Percentiles rank a stretch among this genome's conserved stretches.
Conservation (phyloP, 2,329 filamentous ascomycete species). For the Epichloe festucae region DNA sequence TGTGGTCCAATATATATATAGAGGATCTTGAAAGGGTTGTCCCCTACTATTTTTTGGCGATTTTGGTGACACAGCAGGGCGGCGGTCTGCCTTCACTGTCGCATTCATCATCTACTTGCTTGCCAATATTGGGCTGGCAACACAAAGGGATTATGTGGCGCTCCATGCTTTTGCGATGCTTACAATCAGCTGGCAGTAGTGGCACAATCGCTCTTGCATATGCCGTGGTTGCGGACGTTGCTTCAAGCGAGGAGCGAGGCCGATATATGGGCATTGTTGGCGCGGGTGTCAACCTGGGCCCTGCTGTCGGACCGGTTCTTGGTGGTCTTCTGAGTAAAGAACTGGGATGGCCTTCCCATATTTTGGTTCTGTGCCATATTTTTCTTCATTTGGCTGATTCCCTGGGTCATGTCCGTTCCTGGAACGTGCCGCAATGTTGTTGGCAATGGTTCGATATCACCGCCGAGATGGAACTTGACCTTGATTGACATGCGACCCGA, state of each 20-base stretch:
- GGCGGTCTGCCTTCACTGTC: conserved; percentile 48
- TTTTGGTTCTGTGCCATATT: conserved; percentile 54
- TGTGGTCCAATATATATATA: conserved; percentile 23
- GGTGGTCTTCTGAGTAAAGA: conserved; percentile 52
- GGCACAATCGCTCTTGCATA: conserved; percentile 59
- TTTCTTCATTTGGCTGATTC: conserved; percentile 34
- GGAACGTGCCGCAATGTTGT: conserved; percentile 48
- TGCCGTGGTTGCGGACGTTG: conserved; percentile 60
- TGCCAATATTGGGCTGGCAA: conserved; percentile 46
- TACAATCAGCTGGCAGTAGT: conserved; percentile 52
- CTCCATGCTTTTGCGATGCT: conserved; percentile 45
- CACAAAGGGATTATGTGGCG: conserved; percentile 44
- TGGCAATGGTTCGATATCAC: conserved; percentile 43
- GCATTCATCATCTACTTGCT: conserved; percentile 43
- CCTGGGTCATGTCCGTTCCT: conserved; percentile 43
- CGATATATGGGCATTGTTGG: conserved; percentile 59
- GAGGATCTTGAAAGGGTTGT: conserved; percentile 49
- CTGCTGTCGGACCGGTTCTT: conserved; percentile 44
- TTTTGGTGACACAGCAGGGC: conserved; percentile 46
- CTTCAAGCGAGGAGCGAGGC: conserved; percentile 55
- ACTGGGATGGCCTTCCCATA: conserved; percentile 52
- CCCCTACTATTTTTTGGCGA: conserved; percentile 47
- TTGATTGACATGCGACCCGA: too few relatives aligned
- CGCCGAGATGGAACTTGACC: too few relatives aligned
- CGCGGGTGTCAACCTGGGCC: conserved; percentile 42